Evolutionary conservation across 805 yeast species (phyloP).

Genomic region (Metschnikowia similis): DNA sequence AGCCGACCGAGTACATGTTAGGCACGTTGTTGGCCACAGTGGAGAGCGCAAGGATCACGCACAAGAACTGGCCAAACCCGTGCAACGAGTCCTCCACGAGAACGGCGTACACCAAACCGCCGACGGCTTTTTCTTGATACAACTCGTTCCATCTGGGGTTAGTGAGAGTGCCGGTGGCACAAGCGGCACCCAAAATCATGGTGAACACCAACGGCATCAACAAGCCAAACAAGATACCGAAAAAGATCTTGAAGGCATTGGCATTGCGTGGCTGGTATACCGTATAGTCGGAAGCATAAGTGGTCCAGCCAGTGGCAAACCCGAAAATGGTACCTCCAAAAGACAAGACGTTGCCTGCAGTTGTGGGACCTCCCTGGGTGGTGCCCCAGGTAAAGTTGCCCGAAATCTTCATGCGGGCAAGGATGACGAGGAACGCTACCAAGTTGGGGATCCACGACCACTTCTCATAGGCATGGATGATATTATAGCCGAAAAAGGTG

Average conservation of each 20-base stretch:
- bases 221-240: conserved; percentile 61
- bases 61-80: conserved; percentile 86
- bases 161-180: conserved; percentile 61
- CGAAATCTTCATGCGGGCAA: conserved; percentile 68
- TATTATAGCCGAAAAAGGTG: conserved; percentile 79
- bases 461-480: conserved; percentile 77
- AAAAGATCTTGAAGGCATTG: conserved; percentile 55
- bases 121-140: conserved; percentile 55
- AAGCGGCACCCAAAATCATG: conserved; percentile 82
- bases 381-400: conserved; percentile 47
- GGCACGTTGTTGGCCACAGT: conserved; percentile 91
- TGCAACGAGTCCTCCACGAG: conserved; percentile 76
- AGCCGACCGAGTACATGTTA: conserved; percentile 86
- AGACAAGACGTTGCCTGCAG: conserved; percentile 73
- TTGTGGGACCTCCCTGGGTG: conserved; percentile 49
- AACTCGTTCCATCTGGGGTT: conserved; percentile 40
- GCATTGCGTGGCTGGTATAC: conserved; percentile 74
- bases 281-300: conserved; percentile 89
- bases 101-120: conserved; percentile 80
- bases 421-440: conserved; percentile 68
- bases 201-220: conserved; percentile 66
- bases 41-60: conserved; percentile 79
- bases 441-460: conserved; percentile 86
- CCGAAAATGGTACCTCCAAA: conserved; percentile 84
- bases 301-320: conserved; percentile 92